Evolutionary conservation across 2,329 filamentous ascomycete genomes (phyloP), one percentile per base, ranked within the genome.

Genomic region (Chaetomium strumarium): DNA sequence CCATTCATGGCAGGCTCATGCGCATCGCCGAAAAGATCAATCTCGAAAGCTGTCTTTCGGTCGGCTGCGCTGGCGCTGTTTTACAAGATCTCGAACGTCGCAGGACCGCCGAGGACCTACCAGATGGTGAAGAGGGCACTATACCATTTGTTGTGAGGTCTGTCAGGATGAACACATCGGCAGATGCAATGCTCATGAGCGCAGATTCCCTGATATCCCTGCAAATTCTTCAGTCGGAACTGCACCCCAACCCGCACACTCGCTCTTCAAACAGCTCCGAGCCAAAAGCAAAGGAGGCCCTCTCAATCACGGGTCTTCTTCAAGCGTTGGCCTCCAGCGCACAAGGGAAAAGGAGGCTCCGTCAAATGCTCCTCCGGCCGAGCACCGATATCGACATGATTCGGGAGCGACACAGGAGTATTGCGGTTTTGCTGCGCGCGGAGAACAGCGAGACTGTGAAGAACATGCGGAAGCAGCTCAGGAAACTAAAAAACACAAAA

Each of bases 21-120:
- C 81, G 82, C 41, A 76, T 95, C 9, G 82, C 85, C 3, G 79
- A 86, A 1, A 80, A 74, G 55, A 77, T 95, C 55, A 84, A 95
- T 62, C 71, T 93, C 49, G 85, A 92, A 2, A 92, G 86, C 61
- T 73, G 70, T 6, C 66, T 87, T 12, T 88, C 90, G 73, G 74
- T 95, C 44, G 88, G 89, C 3, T 97, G 93, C 68, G 87, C 86
- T 24, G 90, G 91, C n/a, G 91, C 91, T 24, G 72, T 97, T 2
- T 70, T 97, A n/a, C 78, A 80, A 5, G 88, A 95, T 58, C 68
- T 96, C 20, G 82, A 89, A 61, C 82, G 88, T 48, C 78, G 83
- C 60, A 78, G 78, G 64, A 79, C 83, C 37, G 76, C 79, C 2
- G 77, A 81, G 34, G 85, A 82, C 62, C 70, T 85, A 2, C 79